Evolutionary conservation across 495 filamentous ascomycete species (phyloP).

Genomic region (Talaromyces thailandensis): DNA sequence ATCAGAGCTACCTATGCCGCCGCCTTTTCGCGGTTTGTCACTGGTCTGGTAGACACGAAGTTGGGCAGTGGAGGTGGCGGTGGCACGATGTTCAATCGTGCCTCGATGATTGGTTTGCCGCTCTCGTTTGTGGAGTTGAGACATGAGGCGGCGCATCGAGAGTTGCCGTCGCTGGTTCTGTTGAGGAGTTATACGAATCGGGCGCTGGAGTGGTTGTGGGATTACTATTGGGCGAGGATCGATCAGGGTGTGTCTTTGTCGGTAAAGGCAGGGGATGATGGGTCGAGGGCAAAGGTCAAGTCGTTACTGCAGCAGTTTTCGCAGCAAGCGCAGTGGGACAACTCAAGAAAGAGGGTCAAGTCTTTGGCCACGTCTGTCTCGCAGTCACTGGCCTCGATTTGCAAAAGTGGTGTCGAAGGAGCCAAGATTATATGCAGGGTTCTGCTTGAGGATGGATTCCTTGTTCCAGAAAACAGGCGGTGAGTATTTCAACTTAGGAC

Average conservation of each 20-base stretch:
- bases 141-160: conserved; percentile 84
- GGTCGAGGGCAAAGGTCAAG: not conserved
- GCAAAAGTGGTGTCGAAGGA: conserved; percentile 14
- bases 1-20: conserved; percentile 48
- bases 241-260: conserved; percentile 8
- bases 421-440: conserved; percentile 15
- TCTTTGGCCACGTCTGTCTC: conserved; percentile 17
- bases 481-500: conserved; percentile 9
- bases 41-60: conserved; percentile 71
- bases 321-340: conserved; percentile 5
- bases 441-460: conserved; percentile 19
- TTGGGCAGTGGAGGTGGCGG: conserved; percentile 52
- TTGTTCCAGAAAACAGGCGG: conserved; percentile 23
- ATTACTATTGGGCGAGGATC: conserved; percentile 62
- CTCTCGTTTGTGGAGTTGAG: conserved; percentile 81
- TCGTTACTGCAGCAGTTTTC: not conserved
- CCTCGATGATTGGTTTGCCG: conserved; percentile 65
- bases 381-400: conserved; percentile 18
- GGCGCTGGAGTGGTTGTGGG: conserved; percentile 80
- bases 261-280: not conserved
- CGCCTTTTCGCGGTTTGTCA: conserved; percentile 72
- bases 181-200: conserved; percentile 55
- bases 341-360: conserved; percentile 21
- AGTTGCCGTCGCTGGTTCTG: conserved; percentile 64
- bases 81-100: conserved; percentile 76